Percentiles rank a stretch among this genome's conserved stretches.
Conservation (phyloP, 2,329 filamentous ascomycete genomes). For the Beauveria brongniartii region DNA sequence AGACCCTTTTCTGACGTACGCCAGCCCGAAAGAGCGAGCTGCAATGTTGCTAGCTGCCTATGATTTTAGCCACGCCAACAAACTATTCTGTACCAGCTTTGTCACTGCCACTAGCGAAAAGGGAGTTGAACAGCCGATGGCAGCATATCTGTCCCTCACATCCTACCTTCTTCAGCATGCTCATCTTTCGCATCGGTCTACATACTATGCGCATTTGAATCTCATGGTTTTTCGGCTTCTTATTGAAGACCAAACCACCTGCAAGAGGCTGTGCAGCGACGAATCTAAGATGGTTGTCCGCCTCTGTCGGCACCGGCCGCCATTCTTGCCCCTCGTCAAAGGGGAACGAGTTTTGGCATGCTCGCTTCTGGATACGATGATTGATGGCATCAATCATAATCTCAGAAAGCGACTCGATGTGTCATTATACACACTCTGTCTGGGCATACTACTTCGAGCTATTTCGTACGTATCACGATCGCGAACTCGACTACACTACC, state of each 20-base stretch:
- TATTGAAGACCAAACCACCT: conserved; percentile 74
- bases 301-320: conserved; percentile 81
- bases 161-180: conserved; percentile 94
- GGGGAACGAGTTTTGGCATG: conserved; percentile 67
- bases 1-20: conserved; percentile 13
- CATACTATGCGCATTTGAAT: conserved; percentile 77
- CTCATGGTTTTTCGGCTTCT: conserved; percentile 79
- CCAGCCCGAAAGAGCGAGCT: conserved; percentile 69
- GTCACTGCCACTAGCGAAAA: conserved; percentile 58
- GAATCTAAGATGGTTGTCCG: conserved; percentile 68
- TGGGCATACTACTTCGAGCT: conserved; percentile 75
- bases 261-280: conserved; percentile 76
- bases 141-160: conserved; percentile 75
- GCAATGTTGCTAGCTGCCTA: conserved; percentile 79
- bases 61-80: conserved; percentile 91
- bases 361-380: conserved; percentile 74
- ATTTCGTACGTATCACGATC: conserved; percentile 78
- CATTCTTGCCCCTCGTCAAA: conserved; percentile 68
- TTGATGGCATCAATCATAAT: conserved; percentile 92
- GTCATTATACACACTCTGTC: conserved; percentile 70
- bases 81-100: conserved; percentile 83
- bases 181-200: conserved; percentile 68
- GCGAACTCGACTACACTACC: conserved; percentile 73
- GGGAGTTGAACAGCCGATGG: conserved; percentile 64
- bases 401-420: conserved; percentile 77